phyloP scores from a whole-genome alignment of 208 protist species.

The Lotmaria passim region DNA sequence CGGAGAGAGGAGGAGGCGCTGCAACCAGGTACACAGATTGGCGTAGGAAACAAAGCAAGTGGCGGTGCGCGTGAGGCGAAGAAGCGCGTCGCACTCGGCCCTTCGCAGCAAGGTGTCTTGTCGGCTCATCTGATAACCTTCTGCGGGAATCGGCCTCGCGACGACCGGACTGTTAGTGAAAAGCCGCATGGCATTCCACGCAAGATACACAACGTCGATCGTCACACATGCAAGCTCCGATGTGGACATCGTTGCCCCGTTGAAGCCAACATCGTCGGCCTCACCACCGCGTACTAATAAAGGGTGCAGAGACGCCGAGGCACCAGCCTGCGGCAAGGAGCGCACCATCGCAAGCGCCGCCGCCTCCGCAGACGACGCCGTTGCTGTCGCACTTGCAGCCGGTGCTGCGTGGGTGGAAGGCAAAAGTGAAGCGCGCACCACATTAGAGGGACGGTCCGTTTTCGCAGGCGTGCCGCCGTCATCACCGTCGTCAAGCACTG shows the following conservation, averaged over 20 bases:
- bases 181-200: slow-evolving; percentile 23
- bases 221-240: slow-evolving; percentile 5
- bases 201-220: slow-evolving; percentile 18
- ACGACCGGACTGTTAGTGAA: neutral
- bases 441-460: neutral
- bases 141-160: neutral
- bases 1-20: neutral
- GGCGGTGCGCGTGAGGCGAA: slow-evolving; percentile 12
- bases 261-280: neutral
- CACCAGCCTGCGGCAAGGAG: neutral
- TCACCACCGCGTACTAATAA: neutral
- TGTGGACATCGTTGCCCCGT: neutral
- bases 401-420: neutral
- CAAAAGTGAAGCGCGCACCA: too few relatives aligned
- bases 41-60: slow-evolving; percentile 8
- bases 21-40: slow-evolving; percentile 12
- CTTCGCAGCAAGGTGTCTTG: neutral
- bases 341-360: slow-evolving; percentile 6
- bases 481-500: too few relatives aligned
- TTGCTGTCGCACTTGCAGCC: too few relatives aligned
- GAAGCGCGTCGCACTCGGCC: slow-evolving; percentile 6
- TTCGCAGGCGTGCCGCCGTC: neutral
- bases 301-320: neutral
- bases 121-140: neutral
- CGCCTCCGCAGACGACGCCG: neutral